phyloP scores from a whole-genome alignment of 2,329 filamentous ascomycete species.

The Stenocarpella maydis region DNA sequence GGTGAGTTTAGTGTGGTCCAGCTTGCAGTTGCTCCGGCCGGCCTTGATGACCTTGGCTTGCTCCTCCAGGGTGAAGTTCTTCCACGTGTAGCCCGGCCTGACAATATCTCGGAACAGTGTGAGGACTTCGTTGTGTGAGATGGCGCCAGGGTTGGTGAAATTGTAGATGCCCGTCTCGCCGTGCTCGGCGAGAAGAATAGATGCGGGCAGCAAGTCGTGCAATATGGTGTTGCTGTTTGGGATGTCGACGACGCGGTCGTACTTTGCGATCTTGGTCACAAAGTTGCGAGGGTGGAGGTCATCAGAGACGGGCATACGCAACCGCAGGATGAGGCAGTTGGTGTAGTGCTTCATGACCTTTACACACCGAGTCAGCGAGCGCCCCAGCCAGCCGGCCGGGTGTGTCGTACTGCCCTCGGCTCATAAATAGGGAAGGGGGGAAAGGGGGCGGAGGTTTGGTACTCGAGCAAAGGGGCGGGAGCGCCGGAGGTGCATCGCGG shows the following conservation, averaged over 20 bases:
- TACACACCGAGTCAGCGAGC: slow-evolving; percentile 9
- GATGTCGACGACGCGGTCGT: slow-evolving; percentile 71
- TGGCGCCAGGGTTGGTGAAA: slow-evolving; percentile 75
- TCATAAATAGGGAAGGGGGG: neutral
- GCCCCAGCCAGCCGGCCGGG: neutral
- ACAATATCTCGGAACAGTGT: slow-evolving; percentile 69
- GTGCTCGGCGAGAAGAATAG: slow-evolving; percentile 67
- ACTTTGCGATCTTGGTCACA: slow-evolving; percentile 73
- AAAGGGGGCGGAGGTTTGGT: neutral
- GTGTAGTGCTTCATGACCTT: slow-evolving; percentile 69
- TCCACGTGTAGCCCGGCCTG: slow-evolving; percentile 66
- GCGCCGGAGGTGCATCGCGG: neutral
- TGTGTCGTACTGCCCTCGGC: neutral
- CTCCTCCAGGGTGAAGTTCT: slow-evolving; percentile 72
- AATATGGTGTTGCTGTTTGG: slow-evolving; percentile 75
- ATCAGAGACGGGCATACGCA: slow-evolving; percentile 75
- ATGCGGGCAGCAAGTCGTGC: slow-evolving; percentile 68
- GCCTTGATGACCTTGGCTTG: slow-evolving; percentile 74
- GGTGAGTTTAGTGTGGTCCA: slow-evolving; percentile 69
- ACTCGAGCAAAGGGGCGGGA: too few relatives aligned
- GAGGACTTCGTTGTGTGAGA: slow-evolving; percentile 76
- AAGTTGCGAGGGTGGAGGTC: slow-evolving; percentile 73
- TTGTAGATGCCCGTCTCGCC: slow-evolving; percentile 71
- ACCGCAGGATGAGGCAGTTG: slow-evolving; percentile 69
- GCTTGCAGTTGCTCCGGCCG: slow-evolving; percentile 70